Evolutionary conservation across 148 eudicot species (phyloP).

Genomic region (Fallopia convolvulus): DNA sequence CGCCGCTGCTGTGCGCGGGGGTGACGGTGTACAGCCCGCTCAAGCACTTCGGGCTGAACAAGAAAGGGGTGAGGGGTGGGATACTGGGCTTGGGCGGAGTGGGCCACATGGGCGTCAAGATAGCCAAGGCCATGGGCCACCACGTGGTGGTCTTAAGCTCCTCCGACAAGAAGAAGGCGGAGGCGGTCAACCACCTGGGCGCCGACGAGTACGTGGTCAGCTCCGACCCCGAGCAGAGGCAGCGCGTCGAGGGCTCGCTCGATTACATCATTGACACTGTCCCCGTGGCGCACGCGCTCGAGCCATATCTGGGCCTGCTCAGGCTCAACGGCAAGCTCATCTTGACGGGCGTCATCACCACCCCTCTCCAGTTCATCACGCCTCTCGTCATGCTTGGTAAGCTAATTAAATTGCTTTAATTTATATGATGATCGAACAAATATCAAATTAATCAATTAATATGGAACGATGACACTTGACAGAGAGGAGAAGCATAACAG

Average conservation of each 20-base stretch:
- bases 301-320: slow-evolving; percentile 52
- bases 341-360: slow-evolving; percentile 58
- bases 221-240: slow-evolving; percentile 41
- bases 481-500: slow-evolving; percentile 85
- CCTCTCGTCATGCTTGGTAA: slow-evolving; percentile 82
- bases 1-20: slow-evolving; percentile 90
- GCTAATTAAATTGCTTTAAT: slow-evolving; percentile 11
- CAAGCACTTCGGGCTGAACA: slow-evolving; percentile 63
- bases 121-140: slow-evolving; percentile 94
- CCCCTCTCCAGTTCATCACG: slow-evolving; percentile 56
- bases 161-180: slow-evolving; percentile 62
- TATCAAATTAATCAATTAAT: background rate
- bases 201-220: slow-evolving; percentile 76
- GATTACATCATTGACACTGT: slow-evolving; percentile 80
- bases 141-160: slow-evolving; percentile 87
- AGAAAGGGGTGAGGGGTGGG: slow-evolving; percentile 67
- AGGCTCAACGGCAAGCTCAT: slow-evolving; percentile 56
- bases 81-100: slow-evolving; percentile 92
- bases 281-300: slow-evolving; percentile 72
- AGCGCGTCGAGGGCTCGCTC: slow-evolving; percentile 35
- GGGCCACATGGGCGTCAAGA: slow-evolving; percentile 91
- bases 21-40: slow-evolving; percentile 88
- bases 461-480: background rate
- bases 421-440: background rate
- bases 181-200: slow-evolving; percentile 71